Percentiles rank a stretch among this genome's conserved stretches.
Conservation (phyloP, 148 eudicot genomes). For the Selenicereus undatus region DNA sequence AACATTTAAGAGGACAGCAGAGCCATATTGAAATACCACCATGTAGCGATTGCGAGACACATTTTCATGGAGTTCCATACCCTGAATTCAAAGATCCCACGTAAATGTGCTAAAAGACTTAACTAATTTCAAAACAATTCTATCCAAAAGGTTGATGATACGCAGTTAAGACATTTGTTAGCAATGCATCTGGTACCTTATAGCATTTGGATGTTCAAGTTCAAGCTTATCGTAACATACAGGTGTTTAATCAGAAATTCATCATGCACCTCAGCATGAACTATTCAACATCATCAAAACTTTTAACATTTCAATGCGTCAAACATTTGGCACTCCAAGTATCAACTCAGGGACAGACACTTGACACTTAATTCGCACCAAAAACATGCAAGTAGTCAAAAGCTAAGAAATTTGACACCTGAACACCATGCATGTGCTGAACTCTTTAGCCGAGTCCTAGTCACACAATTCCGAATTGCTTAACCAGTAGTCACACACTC, state of each 20-base stretch:
- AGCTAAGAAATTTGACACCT: background rate
- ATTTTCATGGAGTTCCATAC: constrained; percentile 28
- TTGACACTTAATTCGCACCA: background rate
- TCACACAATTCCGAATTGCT: no score
- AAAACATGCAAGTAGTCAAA: background rate
- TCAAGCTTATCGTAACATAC: background rate
- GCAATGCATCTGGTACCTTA: background rate
- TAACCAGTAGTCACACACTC: no score
- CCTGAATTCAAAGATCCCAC: constrained; percentile 43
- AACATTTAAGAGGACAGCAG: constrained; percentile 78
- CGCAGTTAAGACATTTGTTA: background rate
- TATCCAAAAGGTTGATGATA: background rate
- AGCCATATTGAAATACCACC: constrained; percentile 93
- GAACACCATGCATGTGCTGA: background rate
- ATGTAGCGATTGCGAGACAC: constrained; percentile 50
- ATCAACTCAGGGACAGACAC: background rate
- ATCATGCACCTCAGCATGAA: background rate
- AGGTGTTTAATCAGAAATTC: background rate
- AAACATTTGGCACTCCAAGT: no score
- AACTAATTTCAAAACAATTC: background rate
- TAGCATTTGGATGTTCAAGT: background rate
- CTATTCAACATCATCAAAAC: background rate
- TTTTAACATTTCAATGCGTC: background rate
- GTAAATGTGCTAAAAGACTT: background rate
- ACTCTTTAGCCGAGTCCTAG: no score